These are phyloP conservation scores for Alternaria rosae DNA, from an alignment of 2,329 filamentous ascomycete species.

Conservation along the genomic window DNA sequence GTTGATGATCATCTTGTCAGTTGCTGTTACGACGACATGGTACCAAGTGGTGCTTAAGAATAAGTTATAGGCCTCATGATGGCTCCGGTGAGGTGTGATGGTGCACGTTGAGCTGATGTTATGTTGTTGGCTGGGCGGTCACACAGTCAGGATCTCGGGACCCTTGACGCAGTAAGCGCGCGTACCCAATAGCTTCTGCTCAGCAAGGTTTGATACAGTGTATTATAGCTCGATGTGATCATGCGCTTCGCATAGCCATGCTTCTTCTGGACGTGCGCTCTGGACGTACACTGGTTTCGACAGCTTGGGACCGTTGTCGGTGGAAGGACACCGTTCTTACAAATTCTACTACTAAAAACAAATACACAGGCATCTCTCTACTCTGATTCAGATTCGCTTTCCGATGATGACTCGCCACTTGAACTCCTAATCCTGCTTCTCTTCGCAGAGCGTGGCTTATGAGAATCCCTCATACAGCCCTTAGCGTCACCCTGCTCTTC, in stretches of 20 bases:
- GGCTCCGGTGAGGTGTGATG: not conserved
- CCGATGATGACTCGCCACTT: not conserved
- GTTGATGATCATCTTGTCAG: not conserved
- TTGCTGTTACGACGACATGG: not conserved
- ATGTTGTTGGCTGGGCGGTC: not conserved
- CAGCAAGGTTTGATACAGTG: not conserved
- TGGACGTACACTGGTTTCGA: not conserved
- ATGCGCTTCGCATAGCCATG: not conserved
- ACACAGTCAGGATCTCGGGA: not conserved
- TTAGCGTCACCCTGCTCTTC: not conserved
- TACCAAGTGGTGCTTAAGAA: not conserved
- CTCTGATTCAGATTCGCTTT: not conserved
- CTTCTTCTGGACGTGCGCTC: not conserved
- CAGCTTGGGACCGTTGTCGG: not conserved
- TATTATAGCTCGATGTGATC: not conserved
- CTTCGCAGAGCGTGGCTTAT: not conserved
- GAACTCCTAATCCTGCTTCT: not conserved
- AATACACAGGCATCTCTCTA: not conserved
- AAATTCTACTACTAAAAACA: not conserved
- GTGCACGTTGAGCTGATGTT: not conserved
- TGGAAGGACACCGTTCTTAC: not conserved
- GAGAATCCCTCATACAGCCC: not conserved
- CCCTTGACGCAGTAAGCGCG: not conserved
- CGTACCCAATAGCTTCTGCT: not conserved
- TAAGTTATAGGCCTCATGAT: not conserved